These are phyloP conservation scores for Chamaecyparis obtusa DNA, from an alignment of 75 land plant genomes.

Conservation along the genomic window DNA sequence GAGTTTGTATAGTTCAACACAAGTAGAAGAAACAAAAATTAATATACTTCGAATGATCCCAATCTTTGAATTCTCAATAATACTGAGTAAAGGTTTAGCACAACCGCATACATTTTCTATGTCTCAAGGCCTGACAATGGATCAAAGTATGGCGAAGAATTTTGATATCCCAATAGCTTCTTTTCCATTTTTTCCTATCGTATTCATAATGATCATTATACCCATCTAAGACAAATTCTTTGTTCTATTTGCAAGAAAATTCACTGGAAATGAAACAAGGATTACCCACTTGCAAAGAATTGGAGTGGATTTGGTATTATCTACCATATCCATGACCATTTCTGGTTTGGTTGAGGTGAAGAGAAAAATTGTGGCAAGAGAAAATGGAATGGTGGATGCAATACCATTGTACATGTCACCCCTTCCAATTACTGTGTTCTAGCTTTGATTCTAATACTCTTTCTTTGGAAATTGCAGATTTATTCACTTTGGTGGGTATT, in stretches of 20 bases:
- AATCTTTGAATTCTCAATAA: constrained; percentile 3
- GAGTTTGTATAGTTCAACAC: constrained; percentile 33
- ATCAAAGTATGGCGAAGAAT: background rate
- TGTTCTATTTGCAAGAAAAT: constrained; percentile 48
- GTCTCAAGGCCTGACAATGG: constrained; percentile 11
- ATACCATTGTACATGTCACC: constrained; percentile 4
- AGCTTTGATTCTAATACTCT: constrained; percentile 54
- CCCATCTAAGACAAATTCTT: constrained; percentile 57
- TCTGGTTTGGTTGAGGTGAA: constrained; percentile 7
- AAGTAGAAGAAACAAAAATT: constrained; percentile 11
- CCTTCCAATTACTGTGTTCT: constrained; percentile 46
- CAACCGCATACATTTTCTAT: constrained; percentile 16
- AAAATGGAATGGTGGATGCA: constrained; percentile 19
- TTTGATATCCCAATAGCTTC: background rate
- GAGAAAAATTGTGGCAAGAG: constrained; percentile 3
- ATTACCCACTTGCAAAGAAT: constrained; percentile 41
- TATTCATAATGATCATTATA: constrained; percentile 39
- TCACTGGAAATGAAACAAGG: constrained; percentile 54
- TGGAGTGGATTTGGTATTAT: constrained; percentile 1
- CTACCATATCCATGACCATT: background rate
- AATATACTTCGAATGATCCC: constrained; percentile 16
- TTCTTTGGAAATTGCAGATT: constrained; percentile 45
- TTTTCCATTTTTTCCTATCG: constrained; percentile 26
- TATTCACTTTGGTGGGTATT: constrained; percentile 49
- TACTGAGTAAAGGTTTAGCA: constrained; percentile 2